Base-by-base conservation (phyloP, 352 stramenopile species). In the Phytophthora cactorum region DNA sequence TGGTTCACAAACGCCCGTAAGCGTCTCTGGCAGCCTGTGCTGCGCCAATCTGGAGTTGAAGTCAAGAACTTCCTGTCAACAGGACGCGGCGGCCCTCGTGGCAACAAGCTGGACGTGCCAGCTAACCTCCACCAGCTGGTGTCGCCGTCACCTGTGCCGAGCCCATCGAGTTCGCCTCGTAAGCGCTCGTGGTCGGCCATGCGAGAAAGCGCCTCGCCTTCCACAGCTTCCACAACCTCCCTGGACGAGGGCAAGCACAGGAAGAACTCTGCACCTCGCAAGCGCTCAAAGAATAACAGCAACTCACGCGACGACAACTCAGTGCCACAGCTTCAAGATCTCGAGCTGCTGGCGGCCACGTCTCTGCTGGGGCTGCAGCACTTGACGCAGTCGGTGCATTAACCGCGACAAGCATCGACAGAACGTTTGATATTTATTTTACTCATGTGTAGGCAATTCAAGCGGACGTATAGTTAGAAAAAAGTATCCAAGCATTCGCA, bases 1-100 rank as follows among this genome's bases (percentile, higher is more conserved):
- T 96, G 88, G 88, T 96, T 96, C 61, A 96, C 88, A 15, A 96
- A 96, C 56, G 88, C 88, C n/a, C 84, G 88, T 31, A 96, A 96
- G 66, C 83, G 88, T 2, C 74, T 96, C 11, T 96, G 88, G 88
- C 86, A 96, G 63, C 88, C 88, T 8, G 86, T 96, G 65, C 66
- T 96, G 51, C 83, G 88, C 2, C 88, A 96, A 58, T 93, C 84
- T 12, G 88, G 88, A 15, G 88, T 96, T n/a, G 88, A 96, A 68
- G 88, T 96, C 55, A 96, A 96, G 70, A 93, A 95, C 60, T 96
- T 96, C 54, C 34, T 96, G 8, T 95, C 86, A 1, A 96, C 88
- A 4, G 88, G 88, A 7, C 86, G 88, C 32, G 88, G 88, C 22
- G 88, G 88, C 12, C 88, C 88, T 12, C 86, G 88, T 45, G 88